Percentiles rank a stretch among this genome's conserved stretches.
These are phyloP conservation scores for Iberis pinnata DNA, from an alignment of 345 rosid genomes.

Conservation along the genomic window DNA sequence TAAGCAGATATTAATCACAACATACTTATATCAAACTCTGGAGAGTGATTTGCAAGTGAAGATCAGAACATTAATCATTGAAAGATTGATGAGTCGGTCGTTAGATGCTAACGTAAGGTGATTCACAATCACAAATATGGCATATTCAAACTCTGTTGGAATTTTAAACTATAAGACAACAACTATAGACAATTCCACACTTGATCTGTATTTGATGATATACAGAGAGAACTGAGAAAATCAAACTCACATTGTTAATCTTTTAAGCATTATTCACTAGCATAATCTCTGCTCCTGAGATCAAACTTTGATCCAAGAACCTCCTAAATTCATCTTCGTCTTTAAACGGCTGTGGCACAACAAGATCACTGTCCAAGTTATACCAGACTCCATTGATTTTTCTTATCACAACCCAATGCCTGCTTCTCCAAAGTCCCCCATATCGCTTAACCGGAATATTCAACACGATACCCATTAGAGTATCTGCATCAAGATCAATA, in stretches of 20 bases:
- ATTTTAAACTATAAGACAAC: neutral
- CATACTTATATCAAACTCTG: too few relatives aligned
- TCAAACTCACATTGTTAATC: slow-evolving; percentile 27
- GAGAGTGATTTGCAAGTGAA: too few relatives aligned
- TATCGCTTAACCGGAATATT: slow-evolving; percentile 62
- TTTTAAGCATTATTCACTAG: slow-evolving; percentile 47
- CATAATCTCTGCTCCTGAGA: slow-evolving; percentile 57
- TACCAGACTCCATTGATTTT: slow-evolving; percentile 75
- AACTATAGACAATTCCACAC: neutral
- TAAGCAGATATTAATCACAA: too few relatives aligned
- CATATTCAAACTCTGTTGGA: too few relatives aligned
- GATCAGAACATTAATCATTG: too few relatives aligned
- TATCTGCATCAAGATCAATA: slow-evolving; percentile 46
- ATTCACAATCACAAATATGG: too few relatives aligned
- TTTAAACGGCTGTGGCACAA: slow-evolving; percentile 37
- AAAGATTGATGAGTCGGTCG: too few relatives aligned
- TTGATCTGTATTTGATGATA: neutral
- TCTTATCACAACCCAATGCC: slow-evolving; percentile 83
- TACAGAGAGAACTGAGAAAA: slow-evolving; percentile 10
- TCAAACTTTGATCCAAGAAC: slow-evolving; percentile 50
- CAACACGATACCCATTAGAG: slow-evolving; percentile 63
- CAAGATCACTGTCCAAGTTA: slow-evolving; percentile 81
- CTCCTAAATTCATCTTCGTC: slow-evolving; percentile 40
- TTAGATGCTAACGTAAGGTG: too few relatives aligned
- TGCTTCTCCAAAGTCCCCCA: slow-evolving; percentile 74